phyloP scores from a whole-genome alignment of 768 basidiomycete genomes.

The Mycena chlorophos region DNA sequence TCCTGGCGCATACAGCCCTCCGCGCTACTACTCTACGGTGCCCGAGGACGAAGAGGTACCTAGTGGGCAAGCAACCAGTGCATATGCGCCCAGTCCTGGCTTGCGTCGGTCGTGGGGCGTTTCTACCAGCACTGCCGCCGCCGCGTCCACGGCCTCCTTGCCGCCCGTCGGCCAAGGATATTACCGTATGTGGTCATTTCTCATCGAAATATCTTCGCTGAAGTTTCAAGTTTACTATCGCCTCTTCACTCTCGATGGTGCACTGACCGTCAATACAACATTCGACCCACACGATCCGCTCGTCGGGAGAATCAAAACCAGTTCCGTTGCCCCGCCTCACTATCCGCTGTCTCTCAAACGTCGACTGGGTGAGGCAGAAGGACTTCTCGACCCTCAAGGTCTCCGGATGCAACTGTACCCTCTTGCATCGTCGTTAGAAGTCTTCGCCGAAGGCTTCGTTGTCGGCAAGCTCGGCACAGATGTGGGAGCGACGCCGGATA shows the following conservation, averaged over 20 bases:
- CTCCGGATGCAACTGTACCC: background rate
- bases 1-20: too few relatives aligned
- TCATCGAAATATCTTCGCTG: too few relatives aligned
- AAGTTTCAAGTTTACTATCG: conserved; percentile 3
- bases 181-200: too few relatives aligned
- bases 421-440: background rate
- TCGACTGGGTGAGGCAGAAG: conserved; percentile 3
- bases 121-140: too few relatives aligned
- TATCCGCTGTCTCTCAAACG: conserved; percentile 5
- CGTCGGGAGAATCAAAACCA: conserved; percentile 10
- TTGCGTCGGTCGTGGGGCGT: too few relatives aligned
- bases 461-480: background rate
- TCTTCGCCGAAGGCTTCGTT: background rate
- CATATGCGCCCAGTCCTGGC: too few relatives aligned
- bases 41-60: too few relatives aligned
- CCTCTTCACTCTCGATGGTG: conserved; percentile 1
- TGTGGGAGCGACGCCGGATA: conserved; percentile 6
- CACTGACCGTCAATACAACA: background rate
- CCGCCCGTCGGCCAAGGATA: too few relatives aligned
- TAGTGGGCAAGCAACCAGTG: too few relatives aligned
- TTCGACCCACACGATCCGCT: background rate
- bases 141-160: too few relatives aligned
- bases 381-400: background rate
- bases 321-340: conserved; percentile 6
- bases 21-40: too few relatives aligned